Evolutionary conservation across 441 rosid species (phyloP).

Genomic region (Geranium incanum): DNA sequence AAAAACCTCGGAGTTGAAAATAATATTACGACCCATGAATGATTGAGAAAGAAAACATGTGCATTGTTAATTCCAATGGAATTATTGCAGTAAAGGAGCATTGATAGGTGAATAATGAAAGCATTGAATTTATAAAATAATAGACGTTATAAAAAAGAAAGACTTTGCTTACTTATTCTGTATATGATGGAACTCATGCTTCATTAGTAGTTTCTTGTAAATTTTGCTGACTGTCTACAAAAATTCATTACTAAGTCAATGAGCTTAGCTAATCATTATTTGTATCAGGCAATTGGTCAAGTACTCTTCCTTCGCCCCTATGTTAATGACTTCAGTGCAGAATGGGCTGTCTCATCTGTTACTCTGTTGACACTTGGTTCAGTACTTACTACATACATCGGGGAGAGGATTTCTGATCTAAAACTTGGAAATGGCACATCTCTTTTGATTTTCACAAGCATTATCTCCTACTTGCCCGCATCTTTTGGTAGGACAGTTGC

Average conservation of each 20-base stretch:
- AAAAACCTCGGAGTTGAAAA: not conserved
- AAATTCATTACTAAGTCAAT: not conserved
- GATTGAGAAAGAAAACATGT: not conserved
- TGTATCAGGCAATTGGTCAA: conserved; percentile 80
- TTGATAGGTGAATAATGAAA: not conserved
- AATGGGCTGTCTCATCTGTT: conserved; percentile 91
- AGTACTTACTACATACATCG: conserved; percentile 72
- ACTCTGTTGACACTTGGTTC: conserved; percentile 79
- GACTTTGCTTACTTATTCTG: not conserved
- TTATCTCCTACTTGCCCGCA: conserved; percentile 92
- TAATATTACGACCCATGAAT: not conserved
- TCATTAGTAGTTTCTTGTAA: not conserved
- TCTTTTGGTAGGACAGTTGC: conserved; percentile 86
- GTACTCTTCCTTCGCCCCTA: conserved; percentile 83
- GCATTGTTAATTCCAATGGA: not conserved
- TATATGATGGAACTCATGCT: not conserved
- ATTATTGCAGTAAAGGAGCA: not conserved
- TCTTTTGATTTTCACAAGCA: conserved; percentile 86
- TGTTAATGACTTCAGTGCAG: conserved; percentile 69
- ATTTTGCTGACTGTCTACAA: not conserved
- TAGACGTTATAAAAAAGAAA: not conserved
- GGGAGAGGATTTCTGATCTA: conserved; percentile 82
- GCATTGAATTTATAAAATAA: not conserved
- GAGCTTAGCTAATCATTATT: conserved; percentile 1
- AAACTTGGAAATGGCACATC: conserved; percentile 98